phyloP scores from a whole-genome alignment of 1,139 yeast species.

The Nakaseomyces kungkrabaensis region DNA sequence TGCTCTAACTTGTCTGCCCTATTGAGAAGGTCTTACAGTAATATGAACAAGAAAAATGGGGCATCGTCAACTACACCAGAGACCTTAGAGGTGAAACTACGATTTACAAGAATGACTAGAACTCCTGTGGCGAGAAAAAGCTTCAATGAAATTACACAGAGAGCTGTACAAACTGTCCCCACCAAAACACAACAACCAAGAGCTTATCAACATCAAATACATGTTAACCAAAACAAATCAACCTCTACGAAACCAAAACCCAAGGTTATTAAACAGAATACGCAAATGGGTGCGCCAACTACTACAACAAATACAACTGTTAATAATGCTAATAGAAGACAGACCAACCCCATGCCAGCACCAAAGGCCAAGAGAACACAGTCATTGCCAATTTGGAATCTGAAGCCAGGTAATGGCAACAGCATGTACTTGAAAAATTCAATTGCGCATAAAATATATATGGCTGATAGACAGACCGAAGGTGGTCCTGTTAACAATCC shows the following conservation, averaged over 20 bases:
- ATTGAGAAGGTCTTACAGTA: slow-evolving; percentile 37
- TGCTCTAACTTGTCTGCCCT: slow-evolving; percentile 58
- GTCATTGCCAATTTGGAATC: slow-evolving; percentile 49
- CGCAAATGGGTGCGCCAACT: neutral
- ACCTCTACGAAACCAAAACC: slow-evolving; percentile 4
- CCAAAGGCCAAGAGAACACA: slow-evolving; percentile 58
- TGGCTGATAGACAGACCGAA: slow-evolving; percentile 32
- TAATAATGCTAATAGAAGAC: slow-evolving; percentile 15
- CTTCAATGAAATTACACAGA: neutral
- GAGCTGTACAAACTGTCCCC: neutral
- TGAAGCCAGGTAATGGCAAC: slow-evolving; percentile 28
- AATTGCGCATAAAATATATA: slow-evolving; percentile 34
- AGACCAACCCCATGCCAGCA: slow-evolving; percentile 32
- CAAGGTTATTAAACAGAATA: neutral
- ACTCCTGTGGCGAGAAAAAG: neutral
- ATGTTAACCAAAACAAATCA: slow-evolving; percentile 1
- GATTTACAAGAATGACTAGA: slow-evolving; percentile 36
- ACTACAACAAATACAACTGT: slow-evolving; percentile 4
- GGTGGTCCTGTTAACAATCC: slow-evolving; percentile 7
- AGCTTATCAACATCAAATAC: slow-evolving; percentile 1
- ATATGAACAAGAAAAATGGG: slow-evolving; percentile 11
- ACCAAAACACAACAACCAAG: slow-evolving; percentile 5
- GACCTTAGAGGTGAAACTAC: slow-evolving; percentile 56
- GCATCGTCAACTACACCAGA: slow-evolving; percentile 24
- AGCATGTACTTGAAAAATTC: slow-evolving; percentile 34